Conservation (phyloP, 2,329 filamentous ascomycete species). For the Arthrinium phaeospermum region DNA sequence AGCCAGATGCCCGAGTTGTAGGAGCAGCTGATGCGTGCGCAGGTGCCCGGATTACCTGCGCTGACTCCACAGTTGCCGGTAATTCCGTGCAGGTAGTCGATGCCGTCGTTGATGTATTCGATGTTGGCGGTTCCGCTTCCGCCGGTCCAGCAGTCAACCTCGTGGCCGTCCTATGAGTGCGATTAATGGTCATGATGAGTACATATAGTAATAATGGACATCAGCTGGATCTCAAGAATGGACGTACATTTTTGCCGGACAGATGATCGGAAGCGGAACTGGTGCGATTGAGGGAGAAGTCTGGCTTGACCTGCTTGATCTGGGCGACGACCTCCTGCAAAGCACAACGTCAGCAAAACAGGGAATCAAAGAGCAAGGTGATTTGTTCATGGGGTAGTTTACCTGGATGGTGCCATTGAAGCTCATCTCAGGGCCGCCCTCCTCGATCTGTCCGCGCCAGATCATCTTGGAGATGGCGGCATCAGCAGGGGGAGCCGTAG, state of each 20-base stretch:
- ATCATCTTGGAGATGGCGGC: not conserved
- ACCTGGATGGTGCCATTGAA: not conserved
- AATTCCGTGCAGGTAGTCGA: not conserved
- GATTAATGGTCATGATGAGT: not conserved
- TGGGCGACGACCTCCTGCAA: not conserved
- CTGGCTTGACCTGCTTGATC: not conserved
- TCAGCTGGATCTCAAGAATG: too few relatives aligned
- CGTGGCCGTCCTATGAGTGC: not conserved
- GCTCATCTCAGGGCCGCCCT: conserved; percentile 1
- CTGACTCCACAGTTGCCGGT: not conserved
- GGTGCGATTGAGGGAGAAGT: not conserved
- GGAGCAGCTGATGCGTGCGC: not conserved
- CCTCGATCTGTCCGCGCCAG: conserved; percentile 15
- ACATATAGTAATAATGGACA: not conserved
- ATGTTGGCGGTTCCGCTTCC: not conserved
- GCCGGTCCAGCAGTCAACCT: not conserved
- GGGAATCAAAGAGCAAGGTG: not conserved
- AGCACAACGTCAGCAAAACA: not conserved
- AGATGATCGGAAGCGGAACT: not conserved
- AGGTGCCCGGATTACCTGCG: not conserved
- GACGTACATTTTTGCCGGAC: not conserved
- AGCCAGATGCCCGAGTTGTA: not conserved
- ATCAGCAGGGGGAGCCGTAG: not conserved
- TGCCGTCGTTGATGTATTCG: not conserved
- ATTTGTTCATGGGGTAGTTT: not conserved